These are phyloP conservation scores for Cordyceps pruinosa DNA, from an alignment of 2,329 filamentous ascomycete species.

Conservation along the genomic window DNA sequence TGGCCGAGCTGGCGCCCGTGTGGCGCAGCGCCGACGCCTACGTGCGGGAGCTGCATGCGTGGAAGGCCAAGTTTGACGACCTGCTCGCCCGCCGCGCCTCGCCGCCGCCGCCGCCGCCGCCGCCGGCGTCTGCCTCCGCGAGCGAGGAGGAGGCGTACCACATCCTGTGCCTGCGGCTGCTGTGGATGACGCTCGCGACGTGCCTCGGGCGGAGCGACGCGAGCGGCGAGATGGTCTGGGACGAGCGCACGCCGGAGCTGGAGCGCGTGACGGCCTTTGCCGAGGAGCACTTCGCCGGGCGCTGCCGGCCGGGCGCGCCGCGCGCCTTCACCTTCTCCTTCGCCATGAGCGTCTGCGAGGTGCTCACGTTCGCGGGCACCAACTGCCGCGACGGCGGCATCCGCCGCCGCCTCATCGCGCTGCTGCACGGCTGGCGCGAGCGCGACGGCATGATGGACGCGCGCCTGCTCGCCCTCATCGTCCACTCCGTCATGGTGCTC, in stretches of 20 bases:
- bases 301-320: neutral
- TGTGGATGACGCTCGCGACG: neutral
- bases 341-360: neutral
- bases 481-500: slow-evolving; percentile 1
- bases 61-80: neutral
- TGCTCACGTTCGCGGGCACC: neutral
- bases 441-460: neutral
- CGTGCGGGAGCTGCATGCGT: neutral
- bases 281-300: neutral
- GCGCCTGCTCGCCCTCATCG: slow-evolving; percentile 1
- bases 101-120: neutral
- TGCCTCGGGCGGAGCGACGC: neutral
- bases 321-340: neutral
- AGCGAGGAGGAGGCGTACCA: neutral
- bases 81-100: neutral
- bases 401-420: neutral
- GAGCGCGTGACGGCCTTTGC: slow-evolving; percentile 1
- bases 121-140: neutral
- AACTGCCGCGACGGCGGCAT: slow-evolving; percentile 2
- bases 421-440: neutral
- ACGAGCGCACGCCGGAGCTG: neutral
- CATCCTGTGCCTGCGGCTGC: neutral
- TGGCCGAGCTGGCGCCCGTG: neutral
- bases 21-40: neutral
- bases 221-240: neutral